These are phyloP conservation scores for Venturia oleaginea DNA, from an alignment of 2,329 filamentous ascomycete genomes.

Conservation along the genomic window DNA sequence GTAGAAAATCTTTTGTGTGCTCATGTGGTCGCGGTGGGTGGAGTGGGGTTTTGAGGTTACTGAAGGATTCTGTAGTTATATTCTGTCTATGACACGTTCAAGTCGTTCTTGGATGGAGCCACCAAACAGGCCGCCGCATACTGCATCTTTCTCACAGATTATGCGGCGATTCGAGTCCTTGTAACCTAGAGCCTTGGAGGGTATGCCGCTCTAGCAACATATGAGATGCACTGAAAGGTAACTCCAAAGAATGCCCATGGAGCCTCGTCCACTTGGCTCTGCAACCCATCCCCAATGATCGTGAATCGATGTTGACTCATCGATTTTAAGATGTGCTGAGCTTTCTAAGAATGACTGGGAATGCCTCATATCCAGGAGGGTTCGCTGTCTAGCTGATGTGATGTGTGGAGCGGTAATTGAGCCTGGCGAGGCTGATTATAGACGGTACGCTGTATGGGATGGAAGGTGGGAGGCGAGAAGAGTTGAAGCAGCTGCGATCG, in stretches of 20 bases:
- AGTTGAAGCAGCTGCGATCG: neutral
- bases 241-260: slow-evolving; percentile 25
- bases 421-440: neutral
- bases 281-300: slow-evolving; percentile 15
- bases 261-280: slow-evolving; percentile 21
- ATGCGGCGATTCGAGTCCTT: neutral
- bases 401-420: neutral
- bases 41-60: no score
- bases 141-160: neutral
- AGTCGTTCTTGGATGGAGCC: no score
- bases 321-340: neutral
- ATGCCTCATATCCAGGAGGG: neutral
- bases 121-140: neutral
- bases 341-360: neutral
- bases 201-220: slow-evolving; percentile 25
- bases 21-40: no score
- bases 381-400: neutral
- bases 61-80: no score
- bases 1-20: no score
- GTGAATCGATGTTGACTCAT: neutral
- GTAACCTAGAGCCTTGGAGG: slow-evolving; percentile 23
- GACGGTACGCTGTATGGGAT: neutral
- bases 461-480: neutral
- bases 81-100: no score
- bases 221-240: slow-evolving; percentile 25